Evolutionary conservation across 2,329 filamentous ascomycete species (phyloP).

Genomic region (Alternaria sp.): DNA sequence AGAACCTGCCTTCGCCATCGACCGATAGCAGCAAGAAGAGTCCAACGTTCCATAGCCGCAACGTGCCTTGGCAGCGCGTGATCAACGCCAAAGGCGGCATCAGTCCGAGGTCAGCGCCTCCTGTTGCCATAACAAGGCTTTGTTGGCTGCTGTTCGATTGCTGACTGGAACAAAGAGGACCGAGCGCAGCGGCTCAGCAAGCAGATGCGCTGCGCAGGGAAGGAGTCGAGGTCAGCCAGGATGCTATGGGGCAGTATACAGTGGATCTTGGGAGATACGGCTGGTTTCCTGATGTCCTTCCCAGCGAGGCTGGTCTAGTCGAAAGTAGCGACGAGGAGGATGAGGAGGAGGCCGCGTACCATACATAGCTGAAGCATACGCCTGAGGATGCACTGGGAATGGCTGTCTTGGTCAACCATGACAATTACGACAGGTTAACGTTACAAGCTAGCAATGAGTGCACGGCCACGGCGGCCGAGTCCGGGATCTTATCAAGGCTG

Average conservation of each 20-base stretch:
- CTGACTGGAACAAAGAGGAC: constrained; percentile 50
- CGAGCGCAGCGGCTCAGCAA: constrained; percentile 56
- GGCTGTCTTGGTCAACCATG: constrained; percentile 10
- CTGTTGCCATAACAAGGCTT: constrained; percentile 18
- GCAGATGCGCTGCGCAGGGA: constrained; percentile 57
- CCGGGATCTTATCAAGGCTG: constrained; percentile 38
- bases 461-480: constrained; percentile 34
- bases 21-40: constrained; percentile 52
- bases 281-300: constrained; percentile 62
- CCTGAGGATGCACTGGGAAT: constrained; percentile 4
- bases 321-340: constrained; percentile 46
- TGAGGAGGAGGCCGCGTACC: constrained; percentile 43
- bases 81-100: constrained; percentile 88
- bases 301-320: constrained; percentile 54
- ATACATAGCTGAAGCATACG: constrained; percentile 41
- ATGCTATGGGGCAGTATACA: constrained; percentile 57
- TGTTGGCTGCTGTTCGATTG: constrained; percentile 21
- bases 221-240: constrained; percentile 57
- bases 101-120: constrained; percentile 73
- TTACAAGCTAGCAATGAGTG: constrained; percentile 23
- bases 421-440: constrained; percentile 14
- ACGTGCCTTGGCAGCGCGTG: constrained; percentile 94
- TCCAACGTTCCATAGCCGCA: constrained; percentile 71
- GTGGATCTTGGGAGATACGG: constrained; percentile 58
- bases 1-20: constrained; percentile 72